Base-by-base conservation (phyloP, 495 filamentous ascomycete genomes). In the Trichoderma orchidacearum region DNA sequence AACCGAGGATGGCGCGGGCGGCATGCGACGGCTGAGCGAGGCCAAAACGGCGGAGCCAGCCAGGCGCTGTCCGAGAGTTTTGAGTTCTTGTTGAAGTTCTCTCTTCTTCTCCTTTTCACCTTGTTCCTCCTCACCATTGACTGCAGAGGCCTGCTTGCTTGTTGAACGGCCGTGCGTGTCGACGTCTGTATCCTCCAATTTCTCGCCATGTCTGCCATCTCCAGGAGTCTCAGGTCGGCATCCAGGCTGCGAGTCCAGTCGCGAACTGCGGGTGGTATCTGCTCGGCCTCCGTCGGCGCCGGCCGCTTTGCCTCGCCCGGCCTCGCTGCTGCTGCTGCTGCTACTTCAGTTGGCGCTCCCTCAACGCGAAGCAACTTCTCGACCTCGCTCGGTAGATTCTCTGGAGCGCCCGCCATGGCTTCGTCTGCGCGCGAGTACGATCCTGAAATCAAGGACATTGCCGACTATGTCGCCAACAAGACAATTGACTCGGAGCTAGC, bases 391-490 rank as follows among this genome's bases (percentile, higher is more conserved):
- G 61, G 76, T 17, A 71, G 76, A 52, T 73, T 75, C 64, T 81
- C 79, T 63, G 72, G 66, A 51, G 72, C 70, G 62, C 68, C 77
- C 54, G 69, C 73, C 48, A 64, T 66, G 60, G 71, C 80, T 66
- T 64, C 78, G 36, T 65, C 70, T 59, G 62, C 69, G 59, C 73
- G 80, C 70, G 74, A 84, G 61, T 91, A 87, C 67, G 93, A 98
- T 66, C 82, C 85, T 56, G 94, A 97, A 71, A 89, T 97, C 64
- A 80, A 83, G 71, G 94, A 96, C 66, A 93, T 97, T 76, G 92
- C 93, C 23, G 80, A 76, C 69, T 98, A 96, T 70, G 85, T 96
- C 64, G 88, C 93, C 78, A 85, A 90, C 64, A 93, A 90, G 71
- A 81, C 89, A 54, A 84, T 97, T 67, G 75, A 91, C 55, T 95